Percentiles rank a stretch among this genome's conserved stretches.
These are phyloP conservation scores for Coemansia sp. DNA, from an alignment of 192 early-diverging fungal species.

Conservation along the genomic window DNA sequence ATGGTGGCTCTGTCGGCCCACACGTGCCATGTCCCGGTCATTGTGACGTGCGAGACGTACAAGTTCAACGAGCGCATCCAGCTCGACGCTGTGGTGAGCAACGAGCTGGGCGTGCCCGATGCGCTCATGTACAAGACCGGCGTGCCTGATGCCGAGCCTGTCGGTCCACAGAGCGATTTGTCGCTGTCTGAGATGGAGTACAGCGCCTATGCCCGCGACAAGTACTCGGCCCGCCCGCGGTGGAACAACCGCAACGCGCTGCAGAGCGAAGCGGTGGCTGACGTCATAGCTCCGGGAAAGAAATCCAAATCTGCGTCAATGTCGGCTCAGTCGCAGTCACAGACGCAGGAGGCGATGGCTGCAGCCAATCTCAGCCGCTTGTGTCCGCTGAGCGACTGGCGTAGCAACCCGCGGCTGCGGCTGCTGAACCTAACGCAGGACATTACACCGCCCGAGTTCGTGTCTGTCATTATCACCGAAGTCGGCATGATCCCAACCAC, in stretches of 20 bases:
- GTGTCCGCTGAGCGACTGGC: constrained; percentile 68
- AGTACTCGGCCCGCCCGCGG: constrained; percentile 48
- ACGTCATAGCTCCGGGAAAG: constrained; percentile 7
- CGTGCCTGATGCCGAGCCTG: constrained; percentile 41
- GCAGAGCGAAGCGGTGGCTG: constrained; percentile 7
- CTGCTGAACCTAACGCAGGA: constrained; percentile 92
- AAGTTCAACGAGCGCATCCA: constrained; percentile 92
- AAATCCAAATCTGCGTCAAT: constrained; percentile 25
- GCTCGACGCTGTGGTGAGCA: constrained; percentile 94
- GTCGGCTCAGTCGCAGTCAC: constrained; percentile 11
- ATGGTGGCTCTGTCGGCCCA: constrained; percentile 88
- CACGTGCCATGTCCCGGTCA: constrained; percentile 88
- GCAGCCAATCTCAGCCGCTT: constrained; percentile 14
- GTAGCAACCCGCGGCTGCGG: constrained; percentile 70
- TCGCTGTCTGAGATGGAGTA: constrained; percentile 51
- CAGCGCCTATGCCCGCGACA: constrained; percentile 54
- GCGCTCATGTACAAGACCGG: constrained; percentile 65
- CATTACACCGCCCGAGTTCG: constrained; percentile 90
- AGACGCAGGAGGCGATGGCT: constrained; percentile 34
- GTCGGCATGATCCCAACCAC: constrained; percentile 89
- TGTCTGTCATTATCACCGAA: constrained; percentile 89
- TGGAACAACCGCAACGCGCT: constrained; percentile 46
- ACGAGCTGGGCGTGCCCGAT: constrained; percentile 92
- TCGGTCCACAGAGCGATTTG: constrained; percentile 32
- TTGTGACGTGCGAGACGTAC: constrained; percentile 92